Conservation (phyloP, 2,329 filamentous ascomycete genomes). For the Penicillium fuscoglaucum region DNA sequence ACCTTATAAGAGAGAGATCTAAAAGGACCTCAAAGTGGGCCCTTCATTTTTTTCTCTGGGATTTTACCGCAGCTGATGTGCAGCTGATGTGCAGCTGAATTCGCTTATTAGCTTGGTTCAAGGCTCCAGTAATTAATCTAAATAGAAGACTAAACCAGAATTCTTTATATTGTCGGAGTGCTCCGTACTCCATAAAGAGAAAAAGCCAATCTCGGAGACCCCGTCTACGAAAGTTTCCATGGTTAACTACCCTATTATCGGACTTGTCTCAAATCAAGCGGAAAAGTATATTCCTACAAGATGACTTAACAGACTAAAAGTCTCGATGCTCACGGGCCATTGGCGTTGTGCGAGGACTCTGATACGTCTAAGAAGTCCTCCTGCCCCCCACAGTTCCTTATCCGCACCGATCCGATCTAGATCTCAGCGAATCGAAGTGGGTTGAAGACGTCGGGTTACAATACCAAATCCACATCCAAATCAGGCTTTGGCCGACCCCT, state of each 20-base stretch:
- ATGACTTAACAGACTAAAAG: background rate
- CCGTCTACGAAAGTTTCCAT: background rate
- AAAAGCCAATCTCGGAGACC: background rate
- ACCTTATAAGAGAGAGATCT: background rate
- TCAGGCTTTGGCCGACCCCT: background rate
- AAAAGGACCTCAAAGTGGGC: background rate
- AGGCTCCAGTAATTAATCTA: background rate
- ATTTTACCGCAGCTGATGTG: background rate
- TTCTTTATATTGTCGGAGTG: background rate
- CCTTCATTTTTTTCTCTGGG: background rate
- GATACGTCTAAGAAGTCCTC: conserved; percentile 7
- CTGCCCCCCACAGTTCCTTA: conserved; percentile 17
- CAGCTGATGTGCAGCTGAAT: conserved; percentile 1
- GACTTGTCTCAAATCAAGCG: background rate
- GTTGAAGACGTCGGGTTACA: conserved; percentile 14
- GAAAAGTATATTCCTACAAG: background rate
- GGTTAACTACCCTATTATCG: background rate
- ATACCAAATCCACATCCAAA: conserved; percentile 2
- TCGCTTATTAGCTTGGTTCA: background rate
- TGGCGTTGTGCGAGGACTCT: background rate
- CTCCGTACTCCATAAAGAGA: background rate
- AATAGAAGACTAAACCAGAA: background rate
- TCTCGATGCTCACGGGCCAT: background rate
- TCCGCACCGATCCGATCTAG: conserved; percentile 25
- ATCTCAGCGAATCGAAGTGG: conserved; percentile 9